Conservation (phyloP, 768 basidiomycete genomes). For the Psilocybe subaeruginosa region DNA sequence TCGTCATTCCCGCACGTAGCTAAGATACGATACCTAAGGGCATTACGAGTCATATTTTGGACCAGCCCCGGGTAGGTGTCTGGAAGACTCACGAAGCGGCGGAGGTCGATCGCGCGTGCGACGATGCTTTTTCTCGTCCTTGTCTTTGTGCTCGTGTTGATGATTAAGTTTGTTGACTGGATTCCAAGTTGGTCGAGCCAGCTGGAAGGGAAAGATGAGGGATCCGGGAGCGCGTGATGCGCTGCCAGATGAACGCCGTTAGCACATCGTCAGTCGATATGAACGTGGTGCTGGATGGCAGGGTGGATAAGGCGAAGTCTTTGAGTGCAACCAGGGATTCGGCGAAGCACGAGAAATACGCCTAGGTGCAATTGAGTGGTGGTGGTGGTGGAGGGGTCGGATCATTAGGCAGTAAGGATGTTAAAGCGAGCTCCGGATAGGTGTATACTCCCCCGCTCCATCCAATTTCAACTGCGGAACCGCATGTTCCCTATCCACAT, state of each 20-base stretch:
- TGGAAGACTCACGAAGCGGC: constrained; percentile 25
- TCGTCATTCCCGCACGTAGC: too few relatives aligned
- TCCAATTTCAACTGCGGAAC: constrained; percentile 22
- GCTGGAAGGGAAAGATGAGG: constrained; percentile 17
- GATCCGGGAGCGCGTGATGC: constrained; percentile 25
- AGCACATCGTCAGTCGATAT: constrained; percentile 32
- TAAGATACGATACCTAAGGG: too few relatives aligned
- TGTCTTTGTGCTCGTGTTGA: too few relatives aligned
- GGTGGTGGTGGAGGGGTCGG: not conserved
- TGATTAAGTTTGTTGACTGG: too few relatives aligned
- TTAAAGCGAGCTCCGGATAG: constrained; percentile 2
- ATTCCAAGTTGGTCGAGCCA: not conserved
- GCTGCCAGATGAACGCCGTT: constrained; percentile 30
- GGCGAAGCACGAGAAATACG: constrained; percentile 20
- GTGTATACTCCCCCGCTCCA: not conserved
- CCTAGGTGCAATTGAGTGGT: constrained; percentile 12
- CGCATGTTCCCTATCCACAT: constrained; percentile 16
- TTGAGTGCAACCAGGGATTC: constrained; percentile 23
- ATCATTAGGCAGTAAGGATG: not conserved
- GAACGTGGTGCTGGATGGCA: constrained; percentile 12
- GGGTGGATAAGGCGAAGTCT: constrained; percentile 16
- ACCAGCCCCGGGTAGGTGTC: constrained; percentile 25
- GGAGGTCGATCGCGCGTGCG: constrained; percentile 28
- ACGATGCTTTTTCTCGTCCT: constrained; percentile 9
- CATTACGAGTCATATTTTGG: constrained; percentile 32